These are phyloP conservation scores for Setomelanomma holmii DNA, from an alignment of 2,329 filamentous ascomycete genomes.

Conservation along the genomic window DNA sequence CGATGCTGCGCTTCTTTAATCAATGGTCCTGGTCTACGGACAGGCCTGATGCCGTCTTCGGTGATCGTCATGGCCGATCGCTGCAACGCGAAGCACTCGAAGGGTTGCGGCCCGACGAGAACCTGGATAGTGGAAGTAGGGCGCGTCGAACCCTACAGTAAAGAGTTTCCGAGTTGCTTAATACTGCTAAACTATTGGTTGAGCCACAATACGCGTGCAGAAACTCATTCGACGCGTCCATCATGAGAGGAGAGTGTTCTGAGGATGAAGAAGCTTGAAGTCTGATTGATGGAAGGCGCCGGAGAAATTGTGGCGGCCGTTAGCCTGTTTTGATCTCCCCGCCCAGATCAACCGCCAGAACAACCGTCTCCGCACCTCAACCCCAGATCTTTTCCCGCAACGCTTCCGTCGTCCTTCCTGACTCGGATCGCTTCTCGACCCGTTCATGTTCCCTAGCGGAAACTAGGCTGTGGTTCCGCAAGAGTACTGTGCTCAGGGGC, in stretches of 20 bases:
- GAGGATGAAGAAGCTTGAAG: not conserved
- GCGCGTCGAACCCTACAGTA: not conserved
- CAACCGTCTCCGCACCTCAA: slow-evolving; percentile 19
- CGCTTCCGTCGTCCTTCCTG: not conserved
- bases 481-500: too few species aligned
- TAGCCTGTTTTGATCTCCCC: slow-evolving; percentile 16
- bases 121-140: not conserved
- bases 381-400: slow-evolving; percentile 20
- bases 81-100: not conserved
- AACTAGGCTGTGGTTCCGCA: not conserved
- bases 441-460: not conserved
- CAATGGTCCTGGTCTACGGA: slow-evolving; percentile 14
- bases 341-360: slow-evolving; percentile 11
- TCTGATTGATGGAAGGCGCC: slow-evolving; percentile 35
- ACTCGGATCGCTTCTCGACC: not conserved
- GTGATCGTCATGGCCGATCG: not conserved
- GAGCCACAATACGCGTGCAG: not conserved
- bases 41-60: slow-evolving; percentile 8
- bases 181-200: not conserved
- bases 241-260: not conserved
- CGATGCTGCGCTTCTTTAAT: slow-evolving; percentile 18
- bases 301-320: slow-evolving; percentile 24
- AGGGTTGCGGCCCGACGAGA: not conserved
- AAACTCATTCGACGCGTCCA: not conserved
- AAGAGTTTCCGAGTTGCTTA: not conserved